These are phyloP conservation scores for Viola pubescens DNA, from an alignment of 441 rosid species.

Conservation along the genomic window DNA sequence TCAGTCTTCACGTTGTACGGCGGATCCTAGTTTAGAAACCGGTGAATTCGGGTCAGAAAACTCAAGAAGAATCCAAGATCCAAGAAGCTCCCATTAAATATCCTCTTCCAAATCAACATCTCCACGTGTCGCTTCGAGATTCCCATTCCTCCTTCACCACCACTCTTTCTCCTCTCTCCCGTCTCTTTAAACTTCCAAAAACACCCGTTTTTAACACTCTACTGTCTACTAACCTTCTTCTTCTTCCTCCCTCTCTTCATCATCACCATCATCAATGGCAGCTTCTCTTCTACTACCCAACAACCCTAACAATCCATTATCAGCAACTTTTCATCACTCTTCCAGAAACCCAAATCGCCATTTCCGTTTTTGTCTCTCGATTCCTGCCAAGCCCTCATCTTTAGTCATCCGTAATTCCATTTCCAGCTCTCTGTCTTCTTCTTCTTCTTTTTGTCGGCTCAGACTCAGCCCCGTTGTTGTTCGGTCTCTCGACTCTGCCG, in stretches of 20 bases:
- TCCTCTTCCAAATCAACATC: no score
- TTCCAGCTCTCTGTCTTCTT: background rate
- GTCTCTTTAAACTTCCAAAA: background rate
- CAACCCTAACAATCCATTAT: background rate
- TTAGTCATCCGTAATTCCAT: constrained; percentile 10
- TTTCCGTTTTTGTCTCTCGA: background rate
- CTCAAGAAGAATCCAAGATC: no score
- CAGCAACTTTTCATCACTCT: background rate
- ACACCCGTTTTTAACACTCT: no score
- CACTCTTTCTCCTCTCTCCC: background rate
- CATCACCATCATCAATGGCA: background rate
- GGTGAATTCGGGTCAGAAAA: no score
- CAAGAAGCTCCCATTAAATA: no score
- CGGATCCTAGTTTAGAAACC: no score
- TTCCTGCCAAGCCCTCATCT: background rate
- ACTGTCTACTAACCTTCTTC: no score
- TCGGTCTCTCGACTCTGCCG: constrained; percentile 41
- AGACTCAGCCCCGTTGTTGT: constrained; percentile 21
- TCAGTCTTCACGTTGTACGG: no score
- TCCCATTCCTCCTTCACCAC: background rate
- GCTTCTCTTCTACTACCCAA: background rate
- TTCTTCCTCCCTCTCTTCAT: no score
- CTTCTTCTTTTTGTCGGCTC: constrained; percentile 24
- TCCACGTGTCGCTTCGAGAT: constrained; percentile 27
- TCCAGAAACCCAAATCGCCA: background rate